These are phyloP conservation scores for Cladophialophora bantiana DNA, from an alignment of 2,329 filamentous ascomycete species.

Conservation along the genomic window DNA sequence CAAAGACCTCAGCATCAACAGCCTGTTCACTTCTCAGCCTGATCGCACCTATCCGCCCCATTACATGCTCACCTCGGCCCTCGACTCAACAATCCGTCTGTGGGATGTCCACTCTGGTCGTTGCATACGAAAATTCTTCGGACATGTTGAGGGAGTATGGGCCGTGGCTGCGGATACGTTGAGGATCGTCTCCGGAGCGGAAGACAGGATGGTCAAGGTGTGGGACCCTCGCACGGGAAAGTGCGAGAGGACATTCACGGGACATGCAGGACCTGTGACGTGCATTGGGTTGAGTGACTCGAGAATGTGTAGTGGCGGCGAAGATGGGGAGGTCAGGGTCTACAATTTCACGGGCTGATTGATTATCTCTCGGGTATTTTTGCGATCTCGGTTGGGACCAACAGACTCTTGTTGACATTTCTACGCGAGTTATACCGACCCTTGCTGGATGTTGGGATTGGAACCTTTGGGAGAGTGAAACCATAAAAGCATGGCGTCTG, in stretches of 20 bases:
- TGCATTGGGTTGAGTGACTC: conserved; percentile 91
- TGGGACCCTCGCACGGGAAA: conserved; percentile 93
- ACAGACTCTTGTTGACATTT: background rate
- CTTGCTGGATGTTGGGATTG: background rate
- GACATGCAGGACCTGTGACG: conserved; percentile 88
- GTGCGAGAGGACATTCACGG: conserved; percentile 90
- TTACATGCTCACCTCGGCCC: conserved; percentile 90
- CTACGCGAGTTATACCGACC: background rate
- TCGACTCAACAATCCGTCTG: conserved; percentile 89
- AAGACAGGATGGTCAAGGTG: conserved; percentile 93
- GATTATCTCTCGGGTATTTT: background rate
- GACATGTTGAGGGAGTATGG: conserved; percentile 96
- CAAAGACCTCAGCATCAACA: conserved; percentile 55
- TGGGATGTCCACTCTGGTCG: conserved; percentile 87
- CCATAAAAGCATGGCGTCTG: conserved; percentile 1
- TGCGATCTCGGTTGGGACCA: background rate
- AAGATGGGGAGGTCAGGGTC: conserved; percentile 89
- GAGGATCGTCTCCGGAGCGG: conserved; percentile 84
- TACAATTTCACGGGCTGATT: conserved; percentile 69
- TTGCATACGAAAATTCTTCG: conserved; percentile 92
- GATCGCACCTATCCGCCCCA: conserved; percentile 77
- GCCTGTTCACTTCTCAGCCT: conserved; percentile 48
- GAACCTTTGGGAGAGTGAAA: background rate
- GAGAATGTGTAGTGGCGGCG: conserved; percentile 87
- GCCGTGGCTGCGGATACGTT: conserved; percentile 87